Evolutionary conservation across 1,284 basidiomycete genomes (phyloP).

Genomic region (Rhodofomes roseus): DNA sequence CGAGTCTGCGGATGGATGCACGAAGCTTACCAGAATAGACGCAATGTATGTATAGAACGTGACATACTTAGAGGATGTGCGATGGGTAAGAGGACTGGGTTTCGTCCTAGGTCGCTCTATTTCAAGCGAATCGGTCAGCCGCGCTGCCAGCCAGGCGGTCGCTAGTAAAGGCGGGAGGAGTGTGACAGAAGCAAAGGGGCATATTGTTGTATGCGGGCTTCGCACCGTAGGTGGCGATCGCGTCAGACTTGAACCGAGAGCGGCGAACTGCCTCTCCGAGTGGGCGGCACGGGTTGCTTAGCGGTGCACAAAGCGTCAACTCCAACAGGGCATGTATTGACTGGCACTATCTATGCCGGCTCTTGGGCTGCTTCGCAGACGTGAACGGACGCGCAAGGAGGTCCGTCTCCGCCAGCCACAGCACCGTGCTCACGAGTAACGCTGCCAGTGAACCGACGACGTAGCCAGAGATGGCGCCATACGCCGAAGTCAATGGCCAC

Average conservation of each 20-base stretch:
- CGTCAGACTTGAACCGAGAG: too few relatives aligned
- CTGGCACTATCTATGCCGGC: constrained; percentile 2
- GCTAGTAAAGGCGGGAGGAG: too few relatives aligned
- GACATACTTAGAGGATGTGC: neutral
- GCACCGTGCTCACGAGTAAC: constrained; percentile 44
- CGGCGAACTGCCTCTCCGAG: too few relatives aligned
- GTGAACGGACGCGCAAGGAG: constrained; percentile 7
- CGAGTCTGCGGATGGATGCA: neutral
- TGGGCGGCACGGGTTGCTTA: too few relatives aligned
- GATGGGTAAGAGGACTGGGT: neutral
- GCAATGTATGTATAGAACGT: constrained; percentile 2
- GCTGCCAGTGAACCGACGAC: constrained; percentile 58
- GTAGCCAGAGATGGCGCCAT: constrained; percentile 67
- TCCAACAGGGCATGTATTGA: too few relatives aligned
- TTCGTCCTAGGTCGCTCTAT: neutral
- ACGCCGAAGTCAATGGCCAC: constrained; percentile 77
- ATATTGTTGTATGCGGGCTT: too few relatives aligned
- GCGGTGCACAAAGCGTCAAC: too few relatives aligned
- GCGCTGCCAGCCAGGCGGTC: too few relatives aligned
- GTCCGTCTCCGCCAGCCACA: constrained; percentile 40
- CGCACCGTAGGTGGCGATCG: too few relatives aligned
- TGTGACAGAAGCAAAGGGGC: too few relatives aligned
- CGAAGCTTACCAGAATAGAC: neutral
- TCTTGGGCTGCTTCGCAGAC: constrained; percentile 3
- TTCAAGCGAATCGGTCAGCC: neutral